phyloP scores from a whole-genome alignment of 2,329 filamentous ascomycete genomes.

The Cladosporium colombiae region DNA sequence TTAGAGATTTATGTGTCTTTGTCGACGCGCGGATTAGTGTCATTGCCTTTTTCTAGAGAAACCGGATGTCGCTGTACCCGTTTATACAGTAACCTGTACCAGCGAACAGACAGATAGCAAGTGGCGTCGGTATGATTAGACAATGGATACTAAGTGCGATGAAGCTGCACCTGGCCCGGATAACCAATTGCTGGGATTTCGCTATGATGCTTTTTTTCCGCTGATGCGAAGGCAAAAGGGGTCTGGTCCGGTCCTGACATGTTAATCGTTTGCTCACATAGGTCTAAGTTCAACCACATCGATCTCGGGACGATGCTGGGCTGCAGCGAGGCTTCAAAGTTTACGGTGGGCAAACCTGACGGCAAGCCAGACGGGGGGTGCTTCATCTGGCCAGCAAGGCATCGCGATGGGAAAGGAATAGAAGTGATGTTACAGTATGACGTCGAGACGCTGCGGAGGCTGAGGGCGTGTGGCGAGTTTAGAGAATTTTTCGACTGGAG shows the following conservation, averaged over 20 bases:
- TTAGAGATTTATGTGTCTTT: neutral
- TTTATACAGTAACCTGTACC: neutral
- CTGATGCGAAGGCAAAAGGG: neutral
- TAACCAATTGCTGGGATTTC: neutral
- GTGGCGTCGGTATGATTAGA: neutral
- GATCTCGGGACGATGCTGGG: slow-evolving; percentile 17
- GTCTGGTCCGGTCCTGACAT: slow-evolving; percentile 22
- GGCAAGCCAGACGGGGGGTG: slow-evolving; percentile 21
- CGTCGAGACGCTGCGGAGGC: slow-evolving; percentile 10
- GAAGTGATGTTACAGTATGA: slow-evolving; percentile 22
- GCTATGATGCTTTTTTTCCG: neutral
- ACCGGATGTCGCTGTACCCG: neutral
- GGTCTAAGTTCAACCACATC: slow-evolving; percentile 11
- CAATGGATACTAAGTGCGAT: neutral
- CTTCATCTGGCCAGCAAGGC: slow-evolving; percentile 12
- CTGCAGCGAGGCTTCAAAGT: slow-evolving; percentile 14
- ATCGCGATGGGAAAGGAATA: slow-evolving; percentile 13
- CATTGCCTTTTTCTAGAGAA: neutral
- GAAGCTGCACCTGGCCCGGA: neutral
- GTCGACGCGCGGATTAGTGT: neutral
- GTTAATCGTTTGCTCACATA: slow-evolving; percentile 19
- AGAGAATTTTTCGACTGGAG: slow-evolving; percentile 18
- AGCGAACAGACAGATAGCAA: neutral
- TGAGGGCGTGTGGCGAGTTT: slow-evolving; percentile 9
- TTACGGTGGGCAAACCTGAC: slow-evolving; percentile 16